These are phyloP conservation scores for Neurospora sp. DNA, from an alignment of 495 filamentous ascomycete genomes.

Conservation along the genomic window DNA sequence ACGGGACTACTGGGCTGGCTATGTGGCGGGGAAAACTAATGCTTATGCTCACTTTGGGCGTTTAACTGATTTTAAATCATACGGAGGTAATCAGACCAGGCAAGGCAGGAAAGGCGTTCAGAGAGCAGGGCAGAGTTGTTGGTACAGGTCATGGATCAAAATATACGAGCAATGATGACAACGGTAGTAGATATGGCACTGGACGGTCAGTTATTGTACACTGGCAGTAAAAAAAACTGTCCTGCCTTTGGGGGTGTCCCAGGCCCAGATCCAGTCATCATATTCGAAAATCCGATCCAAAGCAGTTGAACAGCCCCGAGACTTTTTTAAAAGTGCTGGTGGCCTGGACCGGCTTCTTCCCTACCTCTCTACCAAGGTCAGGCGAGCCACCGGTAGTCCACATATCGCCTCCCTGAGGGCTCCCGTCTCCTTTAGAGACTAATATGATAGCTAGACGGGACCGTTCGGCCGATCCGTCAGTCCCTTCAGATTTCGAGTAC, in stretches of 20 bases:
- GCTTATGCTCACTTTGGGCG: neutral
- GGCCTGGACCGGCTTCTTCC: neutral
- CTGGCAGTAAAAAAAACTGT: neutral
- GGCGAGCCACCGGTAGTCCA: neutral
- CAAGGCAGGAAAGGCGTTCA: neutral
- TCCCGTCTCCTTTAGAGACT: neutral
- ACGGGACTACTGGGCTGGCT: neutral
- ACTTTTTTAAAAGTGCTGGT: neutral
- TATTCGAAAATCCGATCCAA: neutral
- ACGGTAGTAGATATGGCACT: neutral
- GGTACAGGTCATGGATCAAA: neutral
- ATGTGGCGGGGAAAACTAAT: neutral
- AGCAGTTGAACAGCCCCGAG: neutral
- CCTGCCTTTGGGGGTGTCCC: too few species aligned
- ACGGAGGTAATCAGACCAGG: neutral
- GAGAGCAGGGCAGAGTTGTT: neutral
- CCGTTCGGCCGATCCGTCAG: neutral
- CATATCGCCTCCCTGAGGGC: neutral
- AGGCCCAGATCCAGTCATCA: neutral
- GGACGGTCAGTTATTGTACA: neutral
- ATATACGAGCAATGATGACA: neutral
- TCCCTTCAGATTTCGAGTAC: too few species aligned
- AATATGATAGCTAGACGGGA: neutral
- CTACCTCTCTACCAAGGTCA: neutral
- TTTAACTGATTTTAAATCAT: neutral